Percentiles rank a stretch among this genome's conserved stretches.
Conservation (phyloP, 306 rosid genomes). For the Mimosa pudica region DNA sequence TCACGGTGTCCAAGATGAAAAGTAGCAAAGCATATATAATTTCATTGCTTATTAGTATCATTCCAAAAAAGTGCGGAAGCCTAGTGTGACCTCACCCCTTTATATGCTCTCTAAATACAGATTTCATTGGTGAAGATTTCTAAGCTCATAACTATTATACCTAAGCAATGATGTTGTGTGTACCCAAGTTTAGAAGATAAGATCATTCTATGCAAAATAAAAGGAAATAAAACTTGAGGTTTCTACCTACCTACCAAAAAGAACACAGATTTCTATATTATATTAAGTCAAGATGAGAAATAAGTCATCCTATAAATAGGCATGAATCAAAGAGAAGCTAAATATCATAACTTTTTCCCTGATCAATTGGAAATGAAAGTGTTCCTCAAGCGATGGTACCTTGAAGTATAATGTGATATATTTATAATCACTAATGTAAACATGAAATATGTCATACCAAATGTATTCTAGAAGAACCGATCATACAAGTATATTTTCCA, state of each 20-base stretch:
- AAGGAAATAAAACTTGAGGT: constrained; percentile 5
- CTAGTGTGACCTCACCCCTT: constrained; percentile 1
- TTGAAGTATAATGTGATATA: too few relatives aligned
- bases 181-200: constrained; percentile 13
- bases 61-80: constrained; percentile 20
- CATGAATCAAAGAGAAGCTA: constrained; percentile 23
- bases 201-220: constrained; percentile 14
- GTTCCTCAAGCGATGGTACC: too few relatives aligned
- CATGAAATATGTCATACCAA: constrained; percentile 4
- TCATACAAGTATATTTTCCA: constrained; percentile 10
- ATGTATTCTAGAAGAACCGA: constrained; percentile 18
- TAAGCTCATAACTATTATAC: neutral
- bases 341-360: constrained; percentile 1
- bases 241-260: neutral
- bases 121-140: constrained; percentile 16
- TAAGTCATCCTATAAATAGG: constrained; percentile 16
- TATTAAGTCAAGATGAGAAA: neutral
- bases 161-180: neutral
- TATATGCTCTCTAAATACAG: neutral
- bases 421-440: too few relatives aligned
- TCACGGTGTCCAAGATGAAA: constrained; percentile 46
- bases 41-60: constrained; percentile 25
- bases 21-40: constrained; percentile 24
- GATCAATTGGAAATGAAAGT: constrained; percentile 3
- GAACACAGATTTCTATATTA: neutral